Evolutionary conservation across 2,329 filamentous ascomycete genomes (phyloP), one percentile per base, ranked within the genome.

Genomic region (Colletotrichum lupini): DNA sequence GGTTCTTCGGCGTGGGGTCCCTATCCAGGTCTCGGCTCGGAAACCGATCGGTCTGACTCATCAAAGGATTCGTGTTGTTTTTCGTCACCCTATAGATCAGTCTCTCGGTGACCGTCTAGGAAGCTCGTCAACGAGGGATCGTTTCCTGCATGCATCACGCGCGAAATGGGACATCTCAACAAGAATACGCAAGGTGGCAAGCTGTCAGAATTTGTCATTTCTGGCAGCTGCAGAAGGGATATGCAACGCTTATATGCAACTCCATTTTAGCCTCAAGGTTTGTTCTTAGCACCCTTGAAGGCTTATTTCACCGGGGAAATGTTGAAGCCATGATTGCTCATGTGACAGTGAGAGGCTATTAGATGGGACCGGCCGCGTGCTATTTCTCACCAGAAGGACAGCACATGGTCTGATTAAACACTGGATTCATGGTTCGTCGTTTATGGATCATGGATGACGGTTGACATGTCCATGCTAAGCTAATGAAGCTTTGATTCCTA

Each of bases 21-120:
- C 8, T 37, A 22, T n/a, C 49, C n/a, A 49, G n/a, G 37, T 56
- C 8, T 2, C 8, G 55, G 55, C 2, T 58, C 26, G 26, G 52
- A 70, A 66, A 11, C 4, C 32, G 5, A 42, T 52, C 70, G 67
- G 67, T 70, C 66, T 73, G 70, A 73, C 70, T 73, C 70, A 70
- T 55, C 24, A 26, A 26, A 28, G 52, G 32, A 56, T 16, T 12
- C 22, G 35, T 49, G 22, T 30, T 55, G 57, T 26, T 22, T 30
- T 57, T 16, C 16, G 16, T 26, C 28, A 37, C 49, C 42, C 26
- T 53, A 16, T 22, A 26, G 46, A 26, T 42, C 52, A 26, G 14
- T n/a, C 26, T 37, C 6, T 53, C 24, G 28, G 12, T 35, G 4
- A 55, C 66, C 67, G 4, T 30, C 28, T 65, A 70, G 70, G 67